Evolutionary conservation across 23 red algal species (phyloP).

Genomic region (Chondrus crispus): DNA sequence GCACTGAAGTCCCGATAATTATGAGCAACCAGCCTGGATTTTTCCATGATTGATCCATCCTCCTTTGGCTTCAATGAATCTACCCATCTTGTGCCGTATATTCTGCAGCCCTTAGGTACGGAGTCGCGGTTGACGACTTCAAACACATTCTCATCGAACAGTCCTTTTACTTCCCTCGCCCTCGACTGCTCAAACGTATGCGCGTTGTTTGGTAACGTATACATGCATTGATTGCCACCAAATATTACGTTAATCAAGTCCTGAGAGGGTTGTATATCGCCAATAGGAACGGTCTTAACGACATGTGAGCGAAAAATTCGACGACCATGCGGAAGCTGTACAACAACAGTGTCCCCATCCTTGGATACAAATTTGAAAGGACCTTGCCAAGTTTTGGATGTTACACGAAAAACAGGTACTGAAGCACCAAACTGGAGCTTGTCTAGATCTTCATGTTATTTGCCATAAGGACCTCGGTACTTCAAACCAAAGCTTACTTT

Average conservation of each 20-base stretch:
- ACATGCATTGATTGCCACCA: too few relatives aligned
- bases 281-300: constrained; percentile 7
- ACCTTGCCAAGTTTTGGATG: not conserved
- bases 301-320: constrained; percentile 14
- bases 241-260: too few relatives aligned
- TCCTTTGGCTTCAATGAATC: not conserved
- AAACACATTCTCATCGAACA: not conserved
- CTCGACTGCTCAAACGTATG: not conserved
- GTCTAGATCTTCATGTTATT: not conserved
- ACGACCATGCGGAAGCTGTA: not conserved
- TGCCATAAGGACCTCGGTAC: not conserved
- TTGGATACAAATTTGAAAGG: not conserved
- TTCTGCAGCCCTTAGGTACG: not conserved
- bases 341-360: constrained; percentile 25
- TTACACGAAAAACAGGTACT: not conserved
- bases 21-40: not conserved
- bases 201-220: too few relatives aligned
- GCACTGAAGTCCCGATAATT: not conserved
- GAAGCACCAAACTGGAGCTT: not conserved
- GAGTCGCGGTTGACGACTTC: not conserved
- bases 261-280: too few relatives aligned
- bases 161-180: not conserved
- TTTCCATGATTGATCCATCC: not conserved
- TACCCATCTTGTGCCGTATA: not conserved
- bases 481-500: not conserved